Base-by-base conservation (phyloP, 164 flowering plant species). In the Berberis vulgaris region DNA sequence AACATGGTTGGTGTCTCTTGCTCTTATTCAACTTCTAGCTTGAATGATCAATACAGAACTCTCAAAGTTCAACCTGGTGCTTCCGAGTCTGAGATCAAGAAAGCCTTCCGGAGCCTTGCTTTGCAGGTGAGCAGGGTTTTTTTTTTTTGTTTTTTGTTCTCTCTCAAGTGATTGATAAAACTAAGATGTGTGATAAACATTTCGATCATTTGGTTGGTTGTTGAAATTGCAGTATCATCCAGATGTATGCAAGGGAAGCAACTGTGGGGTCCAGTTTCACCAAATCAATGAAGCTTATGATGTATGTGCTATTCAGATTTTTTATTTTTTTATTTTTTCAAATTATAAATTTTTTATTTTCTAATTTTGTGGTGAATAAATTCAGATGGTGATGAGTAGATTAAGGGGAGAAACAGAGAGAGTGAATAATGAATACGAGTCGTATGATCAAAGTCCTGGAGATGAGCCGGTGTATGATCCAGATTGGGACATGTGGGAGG, bases 211-310 rank as follows among this genome's bases (percentile, higher is more conserved):
- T 38, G 13, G 26, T 65, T 60, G 43, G 7, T 39, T 57, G 43
- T 40, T 69, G 7, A n/a, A n/a, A 40, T 75, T 79, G 53, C 94
- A 94, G 99, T 91, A 91, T 83, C 99, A 95, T 77, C 99, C 97
- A 0, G 99, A 95, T 70, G 97, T 95, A 0, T 95, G 97, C 73
- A 87, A 79, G 80, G 99, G 86, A 70, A 81, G 53, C 79, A 80
- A 91, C 65, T 87, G 88, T 45, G 82, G 86, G 0, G 82, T 85
- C 5, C 85, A 87, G 65, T 91, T 95, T 69, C 84, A 83, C 41
- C 81, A 57, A 7, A 91, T 95, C 46, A 83, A 89, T 60, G 97
- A 95, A 80, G 99, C 97, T 9, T 95, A 89, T 49, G 87, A 89
- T 84, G 97, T 87, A 74, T 41, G 93, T 76, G 1, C 3, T 38